phyloP scores from a whole-genome alignment of 371 early-diverging fungal genomes.

The Thermomucor indicae-seudaticae region DNA sequence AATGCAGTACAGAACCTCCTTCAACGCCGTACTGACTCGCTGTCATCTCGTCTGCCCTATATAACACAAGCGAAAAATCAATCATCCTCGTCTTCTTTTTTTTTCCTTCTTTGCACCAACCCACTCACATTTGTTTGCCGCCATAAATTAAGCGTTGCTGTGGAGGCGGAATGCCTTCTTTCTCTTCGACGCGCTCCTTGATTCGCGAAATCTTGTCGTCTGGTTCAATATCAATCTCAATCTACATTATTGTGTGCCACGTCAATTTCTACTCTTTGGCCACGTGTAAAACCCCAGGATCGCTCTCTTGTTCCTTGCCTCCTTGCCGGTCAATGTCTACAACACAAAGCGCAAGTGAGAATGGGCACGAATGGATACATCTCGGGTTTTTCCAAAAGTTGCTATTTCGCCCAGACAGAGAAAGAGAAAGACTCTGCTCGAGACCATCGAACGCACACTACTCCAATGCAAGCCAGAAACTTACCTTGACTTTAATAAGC shows the following conservation, averaged over 20 bases:
- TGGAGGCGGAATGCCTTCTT: slow-evolving; percentile 96
- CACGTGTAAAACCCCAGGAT: not conserved
- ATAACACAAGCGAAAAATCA: not conserved
- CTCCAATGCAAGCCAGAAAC: not conserved
- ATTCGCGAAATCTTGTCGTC: slow-evolving; percentile 86
- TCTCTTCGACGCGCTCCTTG: slow-evolving; percentile 93
- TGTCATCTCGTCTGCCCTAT: slow-evolving; percentile 85
- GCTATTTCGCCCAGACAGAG: not conserved
- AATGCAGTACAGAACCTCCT: slow-evolving; percentile 92
- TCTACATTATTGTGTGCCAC: slow-evolving; percentile 39
- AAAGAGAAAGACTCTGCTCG: not conserved
- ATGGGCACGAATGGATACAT: not conserved
- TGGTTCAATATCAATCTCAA: slow-evolving; percentile 91
- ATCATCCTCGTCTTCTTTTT: not conserved
- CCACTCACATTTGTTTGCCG: slow-evolving; percentile 90
- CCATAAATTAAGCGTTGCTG: slow-evolving; percentile 95
- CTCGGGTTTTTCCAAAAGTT: not conserved
- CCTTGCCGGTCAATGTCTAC: slow-evolving; percentile 92
- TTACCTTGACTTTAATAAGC: slow-evolving; percentile 90
- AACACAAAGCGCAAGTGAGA: not conserved
- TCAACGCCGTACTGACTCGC: slow-evolving; percentile 76
- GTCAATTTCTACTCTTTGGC: no score
- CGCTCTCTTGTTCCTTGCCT: slow-evolving; percentile 50
- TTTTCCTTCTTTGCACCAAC: not conserved
- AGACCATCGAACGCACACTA: not conserved